Conservation (phyloP, 192 early-diverging fungal genomes). For the Coemansia erecta region DNA sequence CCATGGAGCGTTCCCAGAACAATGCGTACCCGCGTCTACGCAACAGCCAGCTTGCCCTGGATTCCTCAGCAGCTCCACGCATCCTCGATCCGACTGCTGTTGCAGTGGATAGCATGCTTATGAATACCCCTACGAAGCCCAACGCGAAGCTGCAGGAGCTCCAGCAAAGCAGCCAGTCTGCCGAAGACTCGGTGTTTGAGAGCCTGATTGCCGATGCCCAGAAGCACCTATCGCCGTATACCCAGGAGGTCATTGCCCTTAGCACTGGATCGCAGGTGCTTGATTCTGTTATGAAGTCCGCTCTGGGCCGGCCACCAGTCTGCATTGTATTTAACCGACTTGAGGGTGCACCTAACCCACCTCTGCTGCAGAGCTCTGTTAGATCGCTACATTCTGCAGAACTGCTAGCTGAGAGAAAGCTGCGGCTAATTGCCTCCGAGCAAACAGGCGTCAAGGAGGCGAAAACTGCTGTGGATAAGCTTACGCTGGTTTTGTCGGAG, state of each 20-base stretch:
- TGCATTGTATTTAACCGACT: conserved; percentile 18
- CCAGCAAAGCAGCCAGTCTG: background rate
- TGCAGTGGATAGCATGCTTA: background rate
- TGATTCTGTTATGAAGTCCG: conserved; percentile 5
- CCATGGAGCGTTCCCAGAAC: conserved; percentile 23
- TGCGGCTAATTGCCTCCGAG: conserved; percentile 33
- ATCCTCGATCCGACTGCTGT: background rate
- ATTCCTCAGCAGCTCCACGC: background rate
- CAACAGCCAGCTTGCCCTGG: conserved; percentile 1
- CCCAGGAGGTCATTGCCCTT: conserved; percentile 9
- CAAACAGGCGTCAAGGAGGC: background rate
- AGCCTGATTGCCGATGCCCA: conserved; percentile 19
- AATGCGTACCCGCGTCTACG: conserved; percentile 22
- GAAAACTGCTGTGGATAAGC: too few relatives aligned
- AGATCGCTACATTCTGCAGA: conserved; percentile 26
- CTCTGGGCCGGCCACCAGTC: conserved; percentile 15
- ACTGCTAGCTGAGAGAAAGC: conserved; percentile 31
- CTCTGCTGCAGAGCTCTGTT: conserved; percentile 13
- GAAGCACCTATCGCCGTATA: conserved; percentile 19
- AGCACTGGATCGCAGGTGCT: conserved; percentile 33
- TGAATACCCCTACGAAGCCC: conserved; percentile 28
- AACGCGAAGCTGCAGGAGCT: background rate
- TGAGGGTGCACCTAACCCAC: background rate
- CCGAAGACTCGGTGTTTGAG: conserved; percentile 22
- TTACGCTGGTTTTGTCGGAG: too few relatives aligned